Percentiles rank a stretch among this genome's conserved stretches.
These are phyloP conservation scores for Berkeleyomyces rouxiae DNA, from an alignment of 2,329 filamentous ascomycete genomes.

Conservation along the genomic window DNA sequence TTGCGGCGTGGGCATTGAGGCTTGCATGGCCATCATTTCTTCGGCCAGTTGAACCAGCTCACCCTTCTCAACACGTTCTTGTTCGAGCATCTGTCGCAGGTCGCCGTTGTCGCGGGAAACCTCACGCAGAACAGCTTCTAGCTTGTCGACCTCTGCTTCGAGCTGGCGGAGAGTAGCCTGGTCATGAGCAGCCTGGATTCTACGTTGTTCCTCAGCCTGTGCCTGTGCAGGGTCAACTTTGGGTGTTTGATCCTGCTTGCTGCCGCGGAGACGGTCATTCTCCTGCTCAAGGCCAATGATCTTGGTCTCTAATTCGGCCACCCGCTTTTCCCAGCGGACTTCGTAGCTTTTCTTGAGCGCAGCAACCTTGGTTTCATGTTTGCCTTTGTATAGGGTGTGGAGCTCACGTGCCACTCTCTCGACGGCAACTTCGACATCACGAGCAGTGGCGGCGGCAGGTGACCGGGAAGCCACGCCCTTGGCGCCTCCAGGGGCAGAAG, in stretches of 20 bases:
- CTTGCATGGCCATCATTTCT: slow-evolving; percentile 62
- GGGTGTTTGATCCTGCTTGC: slow-evolving; percentile 17
- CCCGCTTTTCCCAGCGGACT: slow-evolving; percentile 73
- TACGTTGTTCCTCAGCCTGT: slow-evolving; percentile 35
- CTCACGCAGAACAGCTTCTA: slow-evolving; percentile 54
- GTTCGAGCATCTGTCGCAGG: slow-evolving; percentile 48
- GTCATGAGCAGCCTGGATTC: slow-evolving; percentile 35
- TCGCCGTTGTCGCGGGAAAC: slow-evolving; percentile 54
- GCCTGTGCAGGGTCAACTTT: slow-evolving; percentile 27
- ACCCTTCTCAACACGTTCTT: slow-evolving; percentile 67
- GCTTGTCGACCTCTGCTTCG: slow-evolving; percentile 56
- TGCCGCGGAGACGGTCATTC: slow-evolving; percentile 54
- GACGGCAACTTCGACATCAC: slow-evolving; percentile 67
- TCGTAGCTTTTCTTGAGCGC: slow-evolving; percentile 79
- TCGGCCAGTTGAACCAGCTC: slow-evolving; percentile 68
- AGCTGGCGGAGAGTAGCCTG: slow-evolving; percentile 52
- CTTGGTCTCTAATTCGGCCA: slow-evolving; percentile 57
- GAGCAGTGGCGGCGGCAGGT: slow-evolving; percentile 23
- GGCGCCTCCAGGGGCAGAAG: slow-evolving; percentile 9
- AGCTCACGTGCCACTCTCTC: slow-evolving; percentile 90
- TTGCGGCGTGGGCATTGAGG: slow-evolving; percentile 19
- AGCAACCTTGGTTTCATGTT: slow-evolving; percentile 90
- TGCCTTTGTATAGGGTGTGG: slow-evolving; percentile 85
- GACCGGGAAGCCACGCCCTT: slow-evolving; percentile 22
- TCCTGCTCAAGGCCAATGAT: slow-evolving; percentile 54